Evolutionary conservation across 2,329 filamentous ascomycete genomes (phyloP).

Genomic region (Beauveria australis): DNA sequence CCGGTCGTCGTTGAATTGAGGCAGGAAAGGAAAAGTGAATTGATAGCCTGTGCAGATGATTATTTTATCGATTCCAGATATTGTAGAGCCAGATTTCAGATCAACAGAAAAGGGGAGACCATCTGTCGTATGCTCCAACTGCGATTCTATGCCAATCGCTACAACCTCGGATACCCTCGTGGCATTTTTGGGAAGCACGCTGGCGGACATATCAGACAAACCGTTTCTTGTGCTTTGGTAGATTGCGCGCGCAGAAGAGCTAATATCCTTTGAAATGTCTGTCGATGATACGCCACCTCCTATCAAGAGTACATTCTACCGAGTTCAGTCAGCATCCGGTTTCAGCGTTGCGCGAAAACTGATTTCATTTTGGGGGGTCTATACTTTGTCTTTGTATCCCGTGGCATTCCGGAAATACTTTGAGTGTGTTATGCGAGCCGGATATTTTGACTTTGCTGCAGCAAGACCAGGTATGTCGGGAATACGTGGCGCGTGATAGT

Average conservation of each 20-base stretch:
- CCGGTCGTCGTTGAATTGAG: slow-evolving; percentile 34
- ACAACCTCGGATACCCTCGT: slow-evolving; percentile 43
- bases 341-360: not conserved
- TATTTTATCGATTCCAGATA: slow-evolving; percentile 38
- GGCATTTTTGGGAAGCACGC: slow-evolving; percentile 45
- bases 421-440: not conserved
- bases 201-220: slow-evolving; percentile 47
- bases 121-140: not conserved
- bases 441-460: slow-evolving; percentile 46
- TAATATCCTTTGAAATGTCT: slow-evolving; percentile 34
- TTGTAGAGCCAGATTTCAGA: not conserved
- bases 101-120: not conserved
- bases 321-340: not conserved
- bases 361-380: not conserved
- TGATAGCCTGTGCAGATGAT: slow-evolving; percentile 15
- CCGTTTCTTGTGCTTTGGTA: slow-evolving; percentile 49
- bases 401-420: slow-evolving; percentile 31
- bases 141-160: slow-evolving; percentile 24
- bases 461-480: slow-evolving; percentile 52
- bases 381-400: slow-evolving; percentile 30
- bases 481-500: slow-evolving; percentile 56
- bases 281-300: slow-evolving; percentile 42
- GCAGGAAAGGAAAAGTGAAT: slow-evolving; percentile 58
- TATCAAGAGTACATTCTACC: slow-evolving; percentile 43
- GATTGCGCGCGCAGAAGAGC: slow-evolving; percentile 25